Evolutionary conservation across 225 moss, liverwort and hornwort genomes (phyloP).

Genomic region (Climacium dendroides): DNA sequence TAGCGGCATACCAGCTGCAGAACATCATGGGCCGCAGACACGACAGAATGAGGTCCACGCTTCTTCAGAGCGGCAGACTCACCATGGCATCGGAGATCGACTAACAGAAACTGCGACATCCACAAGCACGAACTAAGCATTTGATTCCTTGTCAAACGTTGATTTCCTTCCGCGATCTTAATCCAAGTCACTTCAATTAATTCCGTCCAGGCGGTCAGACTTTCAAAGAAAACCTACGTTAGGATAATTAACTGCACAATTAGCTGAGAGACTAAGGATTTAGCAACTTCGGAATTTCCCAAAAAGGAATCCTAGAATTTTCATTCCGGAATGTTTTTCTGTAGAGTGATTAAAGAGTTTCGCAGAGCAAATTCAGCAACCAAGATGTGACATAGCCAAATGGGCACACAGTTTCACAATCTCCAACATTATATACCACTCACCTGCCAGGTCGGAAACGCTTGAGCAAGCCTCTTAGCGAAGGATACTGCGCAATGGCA

Average conservation of each 20-base stretch:
- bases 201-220: not conserved
- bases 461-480: constrained; percentile 84
- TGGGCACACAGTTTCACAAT: not conserved
- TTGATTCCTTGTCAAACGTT: not conserved
- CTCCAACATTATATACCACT: not conserved
- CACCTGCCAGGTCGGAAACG: constrained; percentile 95
- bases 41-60: constrained; percentile 73
- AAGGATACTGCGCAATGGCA: constrained; percentile 56
- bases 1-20: constrained; percentile 56
- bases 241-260: not conserved
- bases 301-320: not conserved
- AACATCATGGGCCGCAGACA: constrained; percentile 77
- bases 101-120: constrained; percentile 67
- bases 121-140: not conserved
- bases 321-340: not conserved
- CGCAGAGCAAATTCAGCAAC: not conserved
- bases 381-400: not conserved
- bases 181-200: not conserved
- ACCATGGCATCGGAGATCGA: constrained; percentile 93
- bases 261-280: not conserved
- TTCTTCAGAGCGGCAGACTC: constrained; percentile 60
- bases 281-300: not conserved
- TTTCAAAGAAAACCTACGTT: not conserved
- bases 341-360: not conserved
- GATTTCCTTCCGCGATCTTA: not conserved